A percentile compares a stretch with the other conserved stretches of the same genome.
Conservation (phyloP, 179 eudicot genomes). For the Dionaea muscipula region DNA sequence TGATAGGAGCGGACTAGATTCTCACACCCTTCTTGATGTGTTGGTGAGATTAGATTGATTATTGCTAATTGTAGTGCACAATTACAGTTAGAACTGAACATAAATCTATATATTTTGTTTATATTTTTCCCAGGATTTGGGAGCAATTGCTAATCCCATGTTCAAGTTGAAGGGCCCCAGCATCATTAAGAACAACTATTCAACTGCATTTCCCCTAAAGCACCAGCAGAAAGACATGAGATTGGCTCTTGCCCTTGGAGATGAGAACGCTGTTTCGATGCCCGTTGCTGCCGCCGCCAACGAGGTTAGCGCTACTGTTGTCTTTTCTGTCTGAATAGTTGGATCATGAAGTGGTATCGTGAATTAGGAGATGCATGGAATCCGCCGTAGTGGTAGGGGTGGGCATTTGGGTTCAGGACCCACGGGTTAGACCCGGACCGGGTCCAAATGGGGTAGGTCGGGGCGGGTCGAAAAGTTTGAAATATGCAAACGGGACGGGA, state of each 20-base stretch:
- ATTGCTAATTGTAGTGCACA: background rate
- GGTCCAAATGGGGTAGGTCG: no score
- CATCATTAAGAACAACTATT: slow-evolving; percentile 58
- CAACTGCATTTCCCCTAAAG: slow-evolving; percentile 90
- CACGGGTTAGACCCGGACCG: no score
- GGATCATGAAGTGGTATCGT: no score
- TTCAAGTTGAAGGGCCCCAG: slow-evolving; percentile 91
- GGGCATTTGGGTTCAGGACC: no score
- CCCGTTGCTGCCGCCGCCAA: slow-evolving; percentile 94
- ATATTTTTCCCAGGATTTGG: slow-evolving; percentile 55
- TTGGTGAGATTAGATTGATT: slow-evolving; percentile 53
- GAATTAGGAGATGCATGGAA: no score
- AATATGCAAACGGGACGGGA: no score
- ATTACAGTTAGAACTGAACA: slow-evolving; percentile 7
- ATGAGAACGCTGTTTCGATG: slow-evolving; percentile 76
- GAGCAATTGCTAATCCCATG: slow-evolving; percentile 92
- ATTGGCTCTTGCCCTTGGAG: slow-evolving; percentile 91
- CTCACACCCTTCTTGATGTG: slow-evolving; percentile 70
- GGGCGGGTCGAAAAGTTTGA: no score
- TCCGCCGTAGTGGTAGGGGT: background rate
- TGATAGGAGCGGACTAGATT: slow-evolving; percentile 69
- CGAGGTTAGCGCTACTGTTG: slow-evolving; percentile 36
- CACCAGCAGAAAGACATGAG: slow-evolving; percentile 99
- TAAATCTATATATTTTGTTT: background rate
- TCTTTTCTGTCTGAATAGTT: background rate